Evolutionary conservation across 345 rosid genomes (phyloP), one percentile per base, ranked within the genome.

Genomic region (Microthlaspi erraticum): DNA sequence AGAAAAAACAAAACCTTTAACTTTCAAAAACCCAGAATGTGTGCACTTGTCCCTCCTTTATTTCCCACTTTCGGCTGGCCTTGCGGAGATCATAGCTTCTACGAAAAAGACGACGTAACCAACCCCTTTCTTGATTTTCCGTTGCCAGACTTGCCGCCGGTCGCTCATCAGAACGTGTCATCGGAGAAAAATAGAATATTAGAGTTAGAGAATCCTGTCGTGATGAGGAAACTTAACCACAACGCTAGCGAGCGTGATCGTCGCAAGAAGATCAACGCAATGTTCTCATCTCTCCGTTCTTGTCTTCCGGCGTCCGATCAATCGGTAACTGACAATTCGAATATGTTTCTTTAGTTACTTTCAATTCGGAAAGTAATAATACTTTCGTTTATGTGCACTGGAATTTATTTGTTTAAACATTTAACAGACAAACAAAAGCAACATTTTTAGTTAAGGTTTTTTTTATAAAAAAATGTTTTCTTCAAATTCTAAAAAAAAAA

Each of bases 211-310:
- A 62, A 46, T 41, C 59, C 39, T 4, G 23, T 37, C 18, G 42
- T 62, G 54, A 63, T 62, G 79, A 62, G 64, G 71, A 88, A 88
- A 84, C 82, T 88, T 41, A 78, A 84, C 49, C 94, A 88, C 80
- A 90, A 86, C 56, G 90, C 89, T 0, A 85, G 84, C 2, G 97
- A 90, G 46, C 86, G 92, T 10, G 73, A 78, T 13, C 87, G 92
- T 13, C 83, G 97, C 10, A 85, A 71, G 82, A 88, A 79, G 76
- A 79, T 90, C 68, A 90, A 86, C 49, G 12, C 29, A 33, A 71
- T 88, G 64, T 88, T 82, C 66, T 85, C 84, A 9, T 68, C 87
- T 14, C 94, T 90, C 23, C 94, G 90, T 32, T 80, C 87, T 11
- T 71, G 86, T 48, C 89, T 90, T 71, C 94, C 97, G 0, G 13